Percentiles rank a stretch among this genome's conserved stretches.
phyloP scores from a whole-genome alignment of 768 basidiomycete genomes.

The Pulveroboletus frians region DNA sequence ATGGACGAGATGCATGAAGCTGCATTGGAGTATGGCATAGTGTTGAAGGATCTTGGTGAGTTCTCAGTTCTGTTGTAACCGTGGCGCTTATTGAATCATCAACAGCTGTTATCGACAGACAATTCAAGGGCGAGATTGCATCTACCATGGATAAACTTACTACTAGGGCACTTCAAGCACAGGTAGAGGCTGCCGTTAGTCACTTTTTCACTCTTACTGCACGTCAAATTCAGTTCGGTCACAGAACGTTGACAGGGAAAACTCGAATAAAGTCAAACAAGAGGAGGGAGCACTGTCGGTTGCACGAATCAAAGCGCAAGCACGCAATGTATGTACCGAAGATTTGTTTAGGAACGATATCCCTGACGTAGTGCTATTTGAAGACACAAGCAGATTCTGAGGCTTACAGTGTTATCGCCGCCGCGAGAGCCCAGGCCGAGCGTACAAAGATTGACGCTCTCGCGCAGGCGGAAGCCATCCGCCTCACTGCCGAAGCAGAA shows the following conservation, averaged over 20 bases:
- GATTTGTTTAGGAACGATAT: not conserved
- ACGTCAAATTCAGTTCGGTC: not conserved
- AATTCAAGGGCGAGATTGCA: slow-evolving; percentile 87
- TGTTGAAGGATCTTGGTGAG: slow-evolving; percentile 72
- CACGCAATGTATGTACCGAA: slow-evolving; percentile 39
- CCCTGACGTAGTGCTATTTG: slow-evolving; percentile 7
- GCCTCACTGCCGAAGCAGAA: slow-evolving; percentile 71
- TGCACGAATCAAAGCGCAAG: slow-evolving; percentile 68
- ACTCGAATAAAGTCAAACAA: slow-evolving; percentile 82
- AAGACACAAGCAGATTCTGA: slow-evolving; percentile 70
- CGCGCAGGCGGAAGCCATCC: slow-evolving; percentile 73
- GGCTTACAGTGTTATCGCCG: slow-evolving; percentile 68
- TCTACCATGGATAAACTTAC: slow-evolving; percentile 82
- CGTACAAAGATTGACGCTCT: slow-evolving; percentile 63
- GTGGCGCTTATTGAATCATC: slow-evolving; percentile 7
- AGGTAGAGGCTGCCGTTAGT: slow-evolving; percentile 78
- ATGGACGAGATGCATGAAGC: slow-evolving; percentile 85
- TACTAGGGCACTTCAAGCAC: slow-evolving; percentile 77
- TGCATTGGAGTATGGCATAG: slow-evolving; percentile 78
- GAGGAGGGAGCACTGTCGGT: slow-evolving; percentile 77
- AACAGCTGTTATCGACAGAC: slow-evolving; percentile 76
- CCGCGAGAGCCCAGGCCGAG: slow-evolving; percentile 70
- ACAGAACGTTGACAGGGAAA: slow-evolving; percentile 81
- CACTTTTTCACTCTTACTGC: not conserved
- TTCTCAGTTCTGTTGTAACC: not conserved